Percentiles rank a stretch among this genome's conserved stretches.
Evolutionary conservation across 495 filamentous ascomycete species (phyloP).

Genomic region (Neurospora tetraspora): DNA sequence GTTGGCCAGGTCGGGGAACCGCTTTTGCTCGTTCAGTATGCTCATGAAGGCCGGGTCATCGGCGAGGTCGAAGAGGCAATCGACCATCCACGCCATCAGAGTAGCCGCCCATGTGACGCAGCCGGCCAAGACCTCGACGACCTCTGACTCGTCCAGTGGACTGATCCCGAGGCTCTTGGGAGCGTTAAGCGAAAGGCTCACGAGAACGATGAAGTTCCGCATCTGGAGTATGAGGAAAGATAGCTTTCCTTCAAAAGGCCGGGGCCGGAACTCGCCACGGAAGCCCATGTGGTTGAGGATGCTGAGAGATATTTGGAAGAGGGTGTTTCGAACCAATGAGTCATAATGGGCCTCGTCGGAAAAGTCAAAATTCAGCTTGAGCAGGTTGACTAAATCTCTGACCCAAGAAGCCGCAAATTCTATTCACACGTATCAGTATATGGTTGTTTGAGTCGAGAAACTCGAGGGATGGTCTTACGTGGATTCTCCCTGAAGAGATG

Average conservation of each 20-base stretch:
- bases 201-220: slow-evolving; percentile 56
- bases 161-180: slow-evolving; percentile 28
- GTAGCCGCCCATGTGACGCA: slow-evolving; percentile 57
- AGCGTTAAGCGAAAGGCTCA: slow-evolving; percentile 48
- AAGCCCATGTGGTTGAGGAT: slow-evolving; percentile 61
- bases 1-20: slow-evolving; percentile 38
- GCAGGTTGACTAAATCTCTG: slow-evolving; percentile 52
- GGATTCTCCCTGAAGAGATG: slow-evolving; percentile 37
- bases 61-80: slow-evolving; percentile 53
- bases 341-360: slow-evolving; percentile 58
- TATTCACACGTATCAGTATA: slow-evolving; percentile 20
- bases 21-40: slow-evolving; percentile 29
- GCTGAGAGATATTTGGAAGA: slow-evolving; percentile 59
- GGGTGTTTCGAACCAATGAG: slow-evolving; percentile 55
- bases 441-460: neutral
- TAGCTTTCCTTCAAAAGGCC: slow-evolving; percentile 55
- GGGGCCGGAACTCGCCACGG: slow-evolving; percentile 46
- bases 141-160: slow-evolving; percentile 56
- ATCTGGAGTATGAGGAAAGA: slow-evolving; percentile 66
- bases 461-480: slow-evolving; percentile 10
- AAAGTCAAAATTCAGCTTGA: slow-evolving; percentile 61
- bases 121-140: slow-evolving; percentile 45
- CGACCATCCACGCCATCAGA: slow-evolving; percentile 57
- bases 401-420: slow-evolving; percentile 46
- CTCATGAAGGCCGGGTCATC: slow-evolving; percentile 40